Percentiles rank a stretch among this genome's conserved stretches.
Conservation (phyloP, 352 stramenopile genomes). For the Globisporangium sylvaticum region DNA sequence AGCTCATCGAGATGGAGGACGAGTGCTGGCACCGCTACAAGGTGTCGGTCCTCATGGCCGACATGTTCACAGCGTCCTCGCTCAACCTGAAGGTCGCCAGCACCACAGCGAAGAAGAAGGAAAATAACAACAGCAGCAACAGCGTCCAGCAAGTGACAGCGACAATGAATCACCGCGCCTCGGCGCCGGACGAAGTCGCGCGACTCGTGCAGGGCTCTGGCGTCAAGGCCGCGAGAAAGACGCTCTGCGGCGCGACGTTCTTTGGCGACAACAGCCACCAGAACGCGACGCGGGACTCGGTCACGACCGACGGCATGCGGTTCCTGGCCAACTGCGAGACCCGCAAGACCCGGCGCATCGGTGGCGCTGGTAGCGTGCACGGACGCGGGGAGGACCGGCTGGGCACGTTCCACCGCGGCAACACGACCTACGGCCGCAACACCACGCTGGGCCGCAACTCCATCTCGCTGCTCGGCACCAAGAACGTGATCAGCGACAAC, state of each 20-base stretch:
- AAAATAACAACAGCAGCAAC: not conserved
- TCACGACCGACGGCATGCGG: constrained; percentile 55
- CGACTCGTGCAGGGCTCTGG: constrained; percentile 9
- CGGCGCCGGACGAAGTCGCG: not conserved
- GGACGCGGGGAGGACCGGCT: not conserved
- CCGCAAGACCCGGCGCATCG: constrained; percentile 16
- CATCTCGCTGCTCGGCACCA: constrained; percentile 14
- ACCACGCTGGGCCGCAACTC: constrained; percentile 10
- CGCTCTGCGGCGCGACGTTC: constrained; percentile 33
- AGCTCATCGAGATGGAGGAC: constrained; percentile 58
- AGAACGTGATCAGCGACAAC: constrained; percentile 15
- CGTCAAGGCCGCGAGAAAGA: constrained; percentile 31
- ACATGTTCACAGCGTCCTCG: constrained; percentile 21
- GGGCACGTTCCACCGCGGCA: constrained; percentile 12
- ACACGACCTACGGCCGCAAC: constrained; percentile 14
- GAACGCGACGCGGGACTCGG: constrained; percentile 23
- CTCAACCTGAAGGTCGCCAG: not conserved
- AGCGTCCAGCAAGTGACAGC: not conserved
- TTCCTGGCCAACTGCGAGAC: constrained; percentile 58
- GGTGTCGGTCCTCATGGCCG: constrained; percentile 55
- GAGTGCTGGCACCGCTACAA: constrained; percentile 75
- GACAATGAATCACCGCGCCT: not conserved
- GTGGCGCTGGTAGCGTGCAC: constrained; percentile 2
- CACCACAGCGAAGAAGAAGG: not conserved
- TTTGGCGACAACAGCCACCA: constrained; percentile 18